phyloP scores from a whole-genome alignment of 768 basidiomycete species.

The Termitomyces titanicus region DNA sequence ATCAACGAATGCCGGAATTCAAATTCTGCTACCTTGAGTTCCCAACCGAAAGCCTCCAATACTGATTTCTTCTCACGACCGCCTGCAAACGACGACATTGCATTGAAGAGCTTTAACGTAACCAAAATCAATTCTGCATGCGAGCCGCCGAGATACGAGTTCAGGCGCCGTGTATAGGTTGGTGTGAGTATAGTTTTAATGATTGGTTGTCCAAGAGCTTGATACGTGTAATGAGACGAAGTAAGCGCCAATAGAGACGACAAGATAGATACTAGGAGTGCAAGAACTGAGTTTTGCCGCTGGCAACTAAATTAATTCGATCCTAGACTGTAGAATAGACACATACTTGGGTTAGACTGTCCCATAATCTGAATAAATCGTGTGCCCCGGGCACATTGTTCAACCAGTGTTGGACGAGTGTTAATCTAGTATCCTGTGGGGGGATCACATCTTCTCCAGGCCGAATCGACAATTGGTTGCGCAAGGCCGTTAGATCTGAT shows the following conservation, averaged over 20 bases:
- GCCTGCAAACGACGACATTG: constrained; percentile 59
- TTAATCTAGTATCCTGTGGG: constrained; percentile 56
- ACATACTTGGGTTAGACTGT: constrained; percentile 46
- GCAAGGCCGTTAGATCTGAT: constrained; percentile 46
- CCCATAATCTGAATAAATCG: constrained; percentile 66
- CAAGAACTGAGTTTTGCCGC: constrained; percentile 41
- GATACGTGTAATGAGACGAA: constrained; percentile 67
- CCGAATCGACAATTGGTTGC: constrained; percentile 60
- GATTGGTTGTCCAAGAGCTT: constrained; percentile 58
- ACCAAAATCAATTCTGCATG: constrained; percentile 66
- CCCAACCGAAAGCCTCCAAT: constrained; percentile 75
- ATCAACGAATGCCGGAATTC: not conserved
- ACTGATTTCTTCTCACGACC: constrained; percentile 61
- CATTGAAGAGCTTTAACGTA: constrained; percentile 60
- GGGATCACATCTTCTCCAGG: constrained; percentile 42
- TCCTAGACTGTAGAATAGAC: not conserved
- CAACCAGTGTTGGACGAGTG: constrained; percentile 62
- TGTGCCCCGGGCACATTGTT: constrained; percentile 49
- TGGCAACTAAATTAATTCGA: constrained; percentile 16
- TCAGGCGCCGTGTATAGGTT: constrained; percentile 52
- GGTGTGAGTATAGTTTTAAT: constrained; percentile 57
- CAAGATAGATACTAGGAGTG: constrained; percentile 48
- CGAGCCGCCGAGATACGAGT: constrained; percentile 56
- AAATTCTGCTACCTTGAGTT: constrained; percentile 52
- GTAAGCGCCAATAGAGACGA: constrained; percentile 60